Conservation (phyloP, 495 filamentous ascomycete species). For the Cudoniella acicularis region DNA sequence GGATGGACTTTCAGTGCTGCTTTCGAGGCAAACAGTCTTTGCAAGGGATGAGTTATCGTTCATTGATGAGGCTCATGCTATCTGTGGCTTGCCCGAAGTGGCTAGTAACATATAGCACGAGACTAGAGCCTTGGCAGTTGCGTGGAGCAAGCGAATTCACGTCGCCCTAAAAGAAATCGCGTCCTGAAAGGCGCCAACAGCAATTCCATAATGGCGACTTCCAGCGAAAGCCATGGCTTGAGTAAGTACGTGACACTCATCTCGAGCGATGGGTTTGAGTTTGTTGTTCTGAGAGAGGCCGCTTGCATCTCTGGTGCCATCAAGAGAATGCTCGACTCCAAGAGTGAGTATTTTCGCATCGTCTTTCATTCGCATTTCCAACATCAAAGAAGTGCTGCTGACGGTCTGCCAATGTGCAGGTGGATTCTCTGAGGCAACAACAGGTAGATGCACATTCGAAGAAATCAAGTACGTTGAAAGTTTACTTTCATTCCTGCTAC, state of each 20-base stretch:
- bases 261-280: constrained; percentile 85
- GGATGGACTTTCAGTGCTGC: no score
- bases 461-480: constrained; percentile 63
- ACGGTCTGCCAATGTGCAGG: constrained; percentile 37
- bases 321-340: constrained; percentile 77
- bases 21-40: no score
- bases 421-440: constrained; percentile 65
- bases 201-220: not conserved
- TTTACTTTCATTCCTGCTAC: constrained; percentile 3
- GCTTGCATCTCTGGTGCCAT: constrained; percentile 74
- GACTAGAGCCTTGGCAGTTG: no score
- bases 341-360: constrained; percentile 47
- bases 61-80: no score
- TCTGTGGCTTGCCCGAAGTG: no score
- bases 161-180: no score
- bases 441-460: constrained; percentile 61
- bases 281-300: constrained; percentile 74
- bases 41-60: no score
- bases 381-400: constrained; percentile 13
- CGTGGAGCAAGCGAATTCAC: no score
- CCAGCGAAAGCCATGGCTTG: not conserved
- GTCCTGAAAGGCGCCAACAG: no score
- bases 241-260: constrained; percentile 80
- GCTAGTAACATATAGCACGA: no score
- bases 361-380: not conserved